A percentile compares a stretch with the other conserved stretches of the same genome.
These are phyloP conservation scores for Choiromyces venosus DNA, from an alignment of 495 filamentous ascomycete genomes.

Conservation along the genomic window DNA sequence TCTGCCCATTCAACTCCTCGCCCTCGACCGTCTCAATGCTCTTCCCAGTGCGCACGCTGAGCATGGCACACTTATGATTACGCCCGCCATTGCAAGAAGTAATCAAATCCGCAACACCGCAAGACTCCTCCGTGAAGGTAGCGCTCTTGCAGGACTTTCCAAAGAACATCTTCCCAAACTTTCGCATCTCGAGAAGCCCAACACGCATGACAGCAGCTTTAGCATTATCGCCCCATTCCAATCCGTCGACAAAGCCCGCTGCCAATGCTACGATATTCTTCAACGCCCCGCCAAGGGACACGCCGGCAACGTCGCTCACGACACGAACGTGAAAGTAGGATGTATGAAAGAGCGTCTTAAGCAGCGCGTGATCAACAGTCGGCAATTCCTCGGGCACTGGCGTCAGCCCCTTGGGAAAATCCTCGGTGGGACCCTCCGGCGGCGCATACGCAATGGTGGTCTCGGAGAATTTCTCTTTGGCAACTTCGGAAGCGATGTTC, in stretches of 20 bases:
- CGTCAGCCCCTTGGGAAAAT: constrained; percentile 48
- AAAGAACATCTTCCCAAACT: constrained; percentile 91
- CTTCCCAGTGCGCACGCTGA: constrained; percentile 71
- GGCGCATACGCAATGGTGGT: constrained; percentile 96
- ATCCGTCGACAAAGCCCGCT: constrained; percentile 89
- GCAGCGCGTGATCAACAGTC: constrained; percentile 67
- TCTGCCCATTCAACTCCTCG: constrained; percentile 91
- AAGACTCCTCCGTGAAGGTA: constrained; percentile 94
- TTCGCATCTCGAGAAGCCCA: constrained; percentile 88
- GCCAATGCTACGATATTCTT: constrained; percentile 97
- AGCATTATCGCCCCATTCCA: constrained; percentile 96
- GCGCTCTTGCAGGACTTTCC: constrained; percentile 64
- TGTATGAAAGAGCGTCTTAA: constrained; percentile 84
- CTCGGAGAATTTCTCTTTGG: constrained; percentile 90
- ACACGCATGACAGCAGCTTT: constrained; percentile 96
- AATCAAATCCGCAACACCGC: constrained; percentile 92
- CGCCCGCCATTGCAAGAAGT: constrained; percentile 86
- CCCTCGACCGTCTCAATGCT: constrained; percentile 82
- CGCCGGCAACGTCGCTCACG: constrained; percentile 86
- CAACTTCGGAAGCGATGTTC: constrained; percentile 95
- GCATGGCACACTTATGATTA: constrained; percentile 90
- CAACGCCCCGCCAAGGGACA: constrained; percentile 88
- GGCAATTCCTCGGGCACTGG: constrained; percentile 74
- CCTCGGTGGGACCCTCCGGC: constrained; percentile 56
- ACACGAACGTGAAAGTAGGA: constrained; percentile 97